Evolutionary conservation across 495 filamentous ascomycete species (phyloP).

Genomic region (Aspergillus diversus): DNA sequence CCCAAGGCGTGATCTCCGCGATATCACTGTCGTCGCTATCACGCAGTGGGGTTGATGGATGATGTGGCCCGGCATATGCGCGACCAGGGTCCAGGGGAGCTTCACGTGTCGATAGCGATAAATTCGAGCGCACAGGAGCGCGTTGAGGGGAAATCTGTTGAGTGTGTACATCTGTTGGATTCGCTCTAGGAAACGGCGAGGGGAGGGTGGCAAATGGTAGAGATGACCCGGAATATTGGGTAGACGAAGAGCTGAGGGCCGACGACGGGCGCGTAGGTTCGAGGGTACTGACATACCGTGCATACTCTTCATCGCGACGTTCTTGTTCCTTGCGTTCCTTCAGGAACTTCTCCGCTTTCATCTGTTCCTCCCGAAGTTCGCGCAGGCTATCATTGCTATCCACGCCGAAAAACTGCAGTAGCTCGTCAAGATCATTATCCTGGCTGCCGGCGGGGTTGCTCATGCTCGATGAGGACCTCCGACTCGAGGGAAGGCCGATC

Average conservation of each 20-base stretch:
- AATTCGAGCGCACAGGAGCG: neutral
- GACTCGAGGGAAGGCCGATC: neutral
- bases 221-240: slow-evolving; percentile 11
- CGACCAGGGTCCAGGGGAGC: neutral
- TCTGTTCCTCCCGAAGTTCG: slow-evolving; percentile 43
- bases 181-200: neutral
- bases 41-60: neutral
- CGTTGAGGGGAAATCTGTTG: neutral
- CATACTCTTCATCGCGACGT: slow-evolving; percentile 53
- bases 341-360: slow-evolving; percentile 38
- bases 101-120: neutral
- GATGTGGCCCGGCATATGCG: slow-evolving; percentile 3
- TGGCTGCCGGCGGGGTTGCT: slow-evolving; percentile 4
- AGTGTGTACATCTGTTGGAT: neutral
- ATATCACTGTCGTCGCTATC: slow-evolving; percentile 39
- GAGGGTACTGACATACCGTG: slow-evolving; percentile 36
- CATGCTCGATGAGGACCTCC: neutral
- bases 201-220: neutral
- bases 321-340: slow-evolving; percentile 41
- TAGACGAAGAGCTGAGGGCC: slow-evolving; percentile 17
- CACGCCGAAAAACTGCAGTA: slow-evolving; percentile 31
- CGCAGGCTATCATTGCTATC: slow-evolving; percentile 34
- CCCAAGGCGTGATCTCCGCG: slow-evolving; percentile 28
- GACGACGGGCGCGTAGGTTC: slow-evolving; percentile 17
- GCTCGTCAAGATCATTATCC: slow-evolving; percentile 17